Percentiles rank a stretch among this genome's conserved stretches.
phyloP scores from a whole-genome alignment of 2,329 filamentous ascomycete species.

The Fusarium siculi region DNA sequence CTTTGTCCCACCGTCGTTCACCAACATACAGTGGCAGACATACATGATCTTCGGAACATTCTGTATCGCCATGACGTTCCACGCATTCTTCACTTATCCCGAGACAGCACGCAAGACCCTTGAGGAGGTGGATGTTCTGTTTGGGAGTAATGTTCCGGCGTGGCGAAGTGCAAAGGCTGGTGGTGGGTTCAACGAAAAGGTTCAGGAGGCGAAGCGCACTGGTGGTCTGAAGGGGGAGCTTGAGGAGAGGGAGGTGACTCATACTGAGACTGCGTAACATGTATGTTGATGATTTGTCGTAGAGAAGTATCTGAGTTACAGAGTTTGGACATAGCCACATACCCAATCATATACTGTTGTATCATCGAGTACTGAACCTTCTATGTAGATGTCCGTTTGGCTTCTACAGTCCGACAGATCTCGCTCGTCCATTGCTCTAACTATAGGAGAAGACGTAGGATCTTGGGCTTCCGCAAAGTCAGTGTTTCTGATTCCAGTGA shows the following conservation, averaged over 20 bases:
- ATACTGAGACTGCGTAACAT: slow-evolving; percentile 31
- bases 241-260: slow-evolving; percentile 29
- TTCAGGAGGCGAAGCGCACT: slow-evolving; percentile 34
- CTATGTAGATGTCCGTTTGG: no score
- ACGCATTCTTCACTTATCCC: slow-evolving; percentile 64
- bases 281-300: background rate
- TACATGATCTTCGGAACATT: slow-evolving; percentile 59
- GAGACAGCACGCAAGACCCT: slow-evolving; percentile 57
- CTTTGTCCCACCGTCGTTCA: slow-evolving; percentile 52
- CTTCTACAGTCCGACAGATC: no score
- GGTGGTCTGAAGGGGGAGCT: slow-evolving; percentile 31
- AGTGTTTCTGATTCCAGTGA: no score
- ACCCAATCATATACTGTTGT: background rate
- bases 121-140: slow-evolving; percentile 39
- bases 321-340: background rate
- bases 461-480: no score
- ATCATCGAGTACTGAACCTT: no score
- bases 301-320: background rate
- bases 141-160: slow-evolving; percentile 36
- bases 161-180: slow-evolving; percentile 34
- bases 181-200: slow-evolving; percentile 24
- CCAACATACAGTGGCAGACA: slow-evolving; percentile 59
- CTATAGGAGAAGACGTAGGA: no score
- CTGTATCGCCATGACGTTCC: slow-evolving; percentile 54
- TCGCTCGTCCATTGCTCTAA: no score